Evolutionary conservation across 2,329 filamentous ascomycete genomes (phyloP), one percentile per base, ranked within the genome.

Genomic region (Colletotrichum sp.): DNA sequence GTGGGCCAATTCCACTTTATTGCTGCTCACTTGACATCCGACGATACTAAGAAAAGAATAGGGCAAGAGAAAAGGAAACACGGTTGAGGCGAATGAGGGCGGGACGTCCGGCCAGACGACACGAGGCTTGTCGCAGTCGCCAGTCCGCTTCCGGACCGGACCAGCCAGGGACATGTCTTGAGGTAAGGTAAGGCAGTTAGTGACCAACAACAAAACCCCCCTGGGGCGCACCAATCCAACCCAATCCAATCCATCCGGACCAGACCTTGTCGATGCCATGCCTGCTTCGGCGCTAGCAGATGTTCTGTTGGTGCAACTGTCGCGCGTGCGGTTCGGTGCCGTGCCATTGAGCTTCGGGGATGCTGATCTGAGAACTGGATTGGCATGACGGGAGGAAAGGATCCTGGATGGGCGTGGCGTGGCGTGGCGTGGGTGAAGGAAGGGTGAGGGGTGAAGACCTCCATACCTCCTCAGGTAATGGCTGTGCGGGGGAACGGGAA

Each of bases 401-500:
- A 51, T 51, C 43, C 43, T 51, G n/a, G 43, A 51, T 13, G 43
- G 43, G n/a, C 43, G 43, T 51, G 43, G 43, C 43, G 43, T 51
- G 43, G 43, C 43, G 43, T 51, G 43, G 43, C 43, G 43, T 51
- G 43, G 24, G 33, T 57, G 43, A 54, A 62, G 24, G 38, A 11
- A 27, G 58, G 16, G 59, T 6, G 70, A 24, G 55, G 64, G 55
- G 31, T 31, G 31, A 54, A 31, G 59, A 16, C 15, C 18, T 27
- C 24, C 24, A 27, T 4, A 21, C 18, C 18, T 47, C 29, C 29
- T 31, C n/a, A 18, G 38, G 43, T 11, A 21, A 21, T 21, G 43
- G n/a, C 43, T 51, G 43, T 51, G 47, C 66, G 72, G 61, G 62
- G 68, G 72, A 63, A 74, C 68, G 72, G 72, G 68, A 74, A 67